phyloP scores from a whole-genome alignment of 169 alveolate species.

The Condylostoma magnum region DNA sequence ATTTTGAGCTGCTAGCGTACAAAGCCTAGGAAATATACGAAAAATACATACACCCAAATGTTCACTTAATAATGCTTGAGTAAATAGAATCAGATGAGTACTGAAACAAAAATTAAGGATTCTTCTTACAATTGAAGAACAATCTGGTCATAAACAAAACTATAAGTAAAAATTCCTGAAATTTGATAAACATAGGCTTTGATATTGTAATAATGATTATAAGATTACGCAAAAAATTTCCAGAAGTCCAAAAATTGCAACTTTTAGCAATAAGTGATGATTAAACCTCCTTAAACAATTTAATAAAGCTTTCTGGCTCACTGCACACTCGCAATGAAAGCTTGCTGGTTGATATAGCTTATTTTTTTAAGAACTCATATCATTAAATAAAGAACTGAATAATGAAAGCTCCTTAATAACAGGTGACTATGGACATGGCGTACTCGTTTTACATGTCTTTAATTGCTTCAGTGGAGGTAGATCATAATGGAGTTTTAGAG shows the following conservation, averaged over 20 bases:
- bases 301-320: background rate
- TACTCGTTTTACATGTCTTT: constrained; percentile 24
- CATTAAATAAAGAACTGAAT: background rate
- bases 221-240: background rate
- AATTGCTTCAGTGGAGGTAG: constrained; percentile 27
- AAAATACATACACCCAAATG: constrained; percentile 9
- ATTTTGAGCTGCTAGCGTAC: background rate
- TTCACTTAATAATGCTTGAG: background rate
- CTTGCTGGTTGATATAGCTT: background rate
- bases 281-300: background rate
- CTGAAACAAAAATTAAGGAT: background rate
- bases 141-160: background rate
- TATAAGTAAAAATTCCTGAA: too few relatives aligned
- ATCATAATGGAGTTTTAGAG: constrained; percentile 18
- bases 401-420: background rate
- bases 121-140: background rate
- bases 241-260: background rate
- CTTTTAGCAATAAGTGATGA: background rate
- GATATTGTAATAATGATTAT: constrained; percentile 15
- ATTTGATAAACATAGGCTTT: too few relatives aligned
- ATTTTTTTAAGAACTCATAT: background rate
- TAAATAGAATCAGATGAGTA: background rate
- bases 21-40: constrained; percentile 2
- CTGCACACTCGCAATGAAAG: background rate
- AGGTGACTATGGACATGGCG: background rate